Percentiles rank a stretch among this genome's conserved stretches.
Evolutionary conservation across 306 rosid genomes (phyloP).

Genomic region (Styphnolobium japonicum): DNA sequence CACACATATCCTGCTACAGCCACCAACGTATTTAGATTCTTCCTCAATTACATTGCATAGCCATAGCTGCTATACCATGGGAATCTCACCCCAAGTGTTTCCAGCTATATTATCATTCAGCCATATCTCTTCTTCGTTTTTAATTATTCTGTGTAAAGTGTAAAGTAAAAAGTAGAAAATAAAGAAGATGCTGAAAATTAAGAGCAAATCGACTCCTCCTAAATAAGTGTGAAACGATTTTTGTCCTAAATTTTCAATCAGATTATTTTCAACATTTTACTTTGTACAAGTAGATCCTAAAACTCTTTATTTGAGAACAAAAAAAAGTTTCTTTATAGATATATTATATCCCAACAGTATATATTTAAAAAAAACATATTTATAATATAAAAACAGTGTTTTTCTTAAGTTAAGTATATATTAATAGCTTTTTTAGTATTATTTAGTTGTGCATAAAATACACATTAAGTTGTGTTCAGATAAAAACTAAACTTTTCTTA

Average conservation of each 20-base stretch:
- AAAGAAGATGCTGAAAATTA: background rate
- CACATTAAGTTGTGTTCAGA: background rate
- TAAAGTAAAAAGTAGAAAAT: background rate
- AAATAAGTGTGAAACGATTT: background rate
- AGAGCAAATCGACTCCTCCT: background rate
- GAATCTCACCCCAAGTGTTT: background rate
- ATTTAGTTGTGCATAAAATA: background rate
- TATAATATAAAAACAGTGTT: background rate
- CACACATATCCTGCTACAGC: constrained; percentile 11
- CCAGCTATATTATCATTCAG: background rate
- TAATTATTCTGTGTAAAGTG: background rate
- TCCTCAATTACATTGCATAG: background rate
- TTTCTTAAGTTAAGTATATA: background rate
- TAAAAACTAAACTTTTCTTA: background rate
- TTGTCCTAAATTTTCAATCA: background rate
- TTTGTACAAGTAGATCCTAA: background rate
- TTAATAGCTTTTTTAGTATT: too few species aligned
- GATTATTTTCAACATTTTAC: background rate
- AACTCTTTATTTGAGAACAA: background rate
- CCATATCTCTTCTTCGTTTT: background rate
- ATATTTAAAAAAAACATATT: too few species aligned
- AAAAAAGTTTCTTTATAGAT: too few species aligned
- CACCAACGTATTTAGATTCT: background rate
- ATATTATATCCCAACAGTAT: background rate
- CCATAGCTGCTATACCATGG: background rate